Evolutionary conservation across 768 basidiomycete genomes (phyloP).

Genomic region (Boletellus sp.): DNA sequence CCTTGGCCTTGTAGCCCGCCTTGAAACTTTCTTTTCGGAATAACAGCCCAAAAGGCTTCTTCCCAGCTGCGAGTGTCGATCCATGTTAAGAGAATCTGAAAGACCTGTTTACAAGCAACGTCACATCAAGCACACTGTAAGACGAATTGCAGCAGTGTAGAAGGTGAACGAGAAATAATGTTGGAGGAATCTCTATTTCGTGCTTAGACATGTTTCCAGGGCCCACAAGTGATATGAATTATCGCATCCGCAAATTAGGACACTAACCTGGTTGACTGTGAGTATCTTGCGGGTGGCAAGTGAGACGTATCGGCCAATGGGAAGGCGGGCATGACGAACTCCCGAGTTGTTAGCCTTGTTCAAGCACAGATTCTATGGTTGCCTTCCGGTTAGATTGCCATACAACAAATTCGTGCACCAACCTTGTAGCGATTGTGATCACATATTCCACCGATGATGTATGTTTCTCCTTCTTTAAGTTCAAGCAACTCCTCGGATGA

Average conservation of each 20-base stretch:
- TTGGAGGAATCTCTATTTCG: too few species aligned
- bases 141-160: background rate
- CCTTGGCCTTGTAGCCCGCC: constrained; percentile 18
- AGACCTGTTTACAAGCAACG: constrained; percentile 42
- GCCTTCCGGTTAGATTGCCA: constrained; percentile 11
- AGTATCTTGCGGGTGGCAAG: constrained; percentile 91
- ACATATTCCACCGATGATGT: constrained; percentile 93
- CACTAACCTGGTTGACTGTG: constrained; percentile 84
- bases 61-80: constrained; percentile 85
- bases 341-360: constrained; percentile 75
- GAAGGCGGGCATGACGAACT: constrained; percentile 84
- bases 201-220: background rate
- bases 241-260: background rate
- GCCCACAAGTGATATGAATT: background rate
- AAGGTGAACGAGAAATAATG: background rate
- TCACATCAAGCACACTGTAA: constrained; percentile 1
- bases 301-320: constrained; percentile 88
- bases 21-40: constrained; percentile 88
- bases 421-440: constrained; percentile 98
- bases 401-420: background rate
- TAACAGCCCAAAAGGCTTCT: constrained; percentile 78
- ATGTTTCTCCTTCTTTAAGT: constrained; percentile 79
- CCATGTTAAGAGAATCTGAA: constrained; percentile 90
- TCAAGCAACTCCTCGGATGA: constrained; percentile 81
- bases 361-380: constrained; percentile 75